Base-by-base conservation (phyloP, 495 filamentous ascomycete genomes). In the Amniculicola lignicola region DNA sequence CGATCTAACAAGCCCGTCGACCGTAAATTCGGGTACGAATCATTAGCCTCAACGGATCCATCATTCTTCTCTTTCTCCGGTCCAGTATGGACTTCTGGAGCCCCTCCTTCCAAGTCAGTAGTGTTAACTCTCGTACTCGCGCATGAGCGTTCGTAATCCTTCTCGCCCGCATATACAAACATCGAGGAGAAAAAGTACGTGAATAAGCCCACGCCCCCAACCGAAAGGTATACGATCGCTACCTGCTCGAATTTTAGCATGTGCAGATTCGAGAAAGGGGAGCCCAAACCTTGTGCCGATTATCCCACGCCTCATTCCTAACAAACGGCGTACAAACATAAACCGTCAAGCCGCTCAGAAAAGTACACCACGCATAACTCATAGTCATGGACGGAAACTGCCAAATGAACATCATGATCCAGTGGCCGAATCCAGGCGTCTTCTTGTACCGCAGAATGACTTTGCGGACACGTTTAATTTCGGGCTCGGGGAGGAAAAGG, bases 391-490 rank as follows among this genome's bases (percentile, higher is more conserved):
- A 46, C 0, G 59, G 50, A 38, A 63, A 63, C 23, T 58, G 59
- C 59, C 59, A 63, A 18, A 63, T 33, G 36, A 63, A 63, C 3
- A 63, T 4, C 59, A 63, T 58, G 23, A 51, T 33, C 24, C 54
- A 63, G 24, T 63, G 59, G 2, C 23, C 23, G 15, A 52, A 48
- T 12, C 59, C 54, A 24, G 59, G 59, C 14, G 16, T 45, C 33
- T 54, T 63, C 21, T 45, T 54, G 29, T 63, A 58, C 27, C 47
- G 40, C 31, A 58, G 36, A 25, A 63, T 57, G 3, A 41, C 42
- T 11, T 48, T 19, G 19, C 41, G 28, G 33, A 49, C 53, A 15
- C 53, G 45, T 33, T 62, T 33, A 7, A 62, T 19, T 16, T 62
- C 59, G 45, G 16, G 29, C 16, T 57, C 54, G 19, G 53, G 33